Percentiles rank a stretch among this genome's conserved stretches.
phyloP scores from a whole-genome alignment of 139 green algal species.

The Volvox africanus region DNA sequence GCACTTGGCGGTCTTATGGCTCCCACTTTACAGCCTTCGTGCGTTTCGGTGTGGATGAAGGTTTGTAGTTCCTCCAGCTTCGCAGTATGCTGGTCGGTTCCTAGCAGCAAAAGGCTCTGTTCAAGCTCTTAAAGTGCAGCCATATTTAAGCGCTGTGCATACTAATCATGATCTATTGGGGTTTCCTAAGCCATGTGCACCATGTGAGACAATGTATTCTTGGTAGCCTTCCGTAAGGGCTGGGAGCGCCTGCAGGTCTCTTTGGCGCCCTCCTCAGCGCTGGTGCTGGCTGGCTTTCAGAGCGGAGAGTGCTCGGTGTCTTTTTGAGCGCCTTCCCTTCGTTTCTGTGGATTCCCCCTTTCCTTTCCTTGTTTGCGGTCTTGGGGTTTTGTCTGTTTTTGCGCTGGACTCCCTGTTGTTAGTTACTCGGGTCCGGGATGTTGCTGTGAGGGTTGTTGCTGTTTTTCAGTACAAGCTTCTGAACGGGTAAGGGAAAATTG shows the following conservation, averaged over 20 bases:
- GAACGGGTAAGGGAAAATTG: neutral
- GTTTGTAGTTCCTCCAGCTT: neutral
- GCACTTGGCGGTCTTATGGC: neutral
- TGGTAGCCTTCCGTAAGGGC: neutral
- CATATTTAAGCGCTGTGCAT: constrained; percentile 29
- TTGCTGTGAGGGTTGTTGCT: no score
- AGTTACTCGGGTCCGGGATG: neutral
- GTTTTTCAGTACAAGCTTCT: constrained; percentile 14
- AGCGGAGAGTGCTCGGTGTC: neutral
- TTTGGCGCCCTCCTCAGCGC: no score
- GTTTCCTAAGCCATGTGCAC: neutral
- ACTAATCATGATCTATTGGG: constrained; percentile 27
- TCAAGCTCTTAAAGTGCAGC: constrained; percentile 1
- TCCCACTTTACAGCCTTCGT: constrained; percentile 17
- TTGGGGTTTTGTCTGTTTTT: neutral
- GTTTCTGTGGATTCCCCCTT: no score
- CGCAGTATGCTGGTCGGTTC: no score
- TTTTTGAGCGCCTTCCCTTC: neutral
- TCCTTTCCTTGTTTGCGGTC: no score
- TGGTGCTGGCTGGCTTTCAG: neutral
- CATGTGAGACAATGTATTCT: neutral
- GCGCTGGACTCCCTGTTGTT: constrained; percentile 1
- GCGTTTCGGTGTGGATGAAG: no score
- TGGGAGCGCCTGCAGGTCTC: constrained; percentile 9
- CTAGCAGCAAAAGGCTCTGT: neutral